Evolutionary conservation across 2,329 filamentous ascomycete genomes (phyloP), one percentile per base, ranked within the genome.

Genomic region (Monilinia fructigena): DNA sequence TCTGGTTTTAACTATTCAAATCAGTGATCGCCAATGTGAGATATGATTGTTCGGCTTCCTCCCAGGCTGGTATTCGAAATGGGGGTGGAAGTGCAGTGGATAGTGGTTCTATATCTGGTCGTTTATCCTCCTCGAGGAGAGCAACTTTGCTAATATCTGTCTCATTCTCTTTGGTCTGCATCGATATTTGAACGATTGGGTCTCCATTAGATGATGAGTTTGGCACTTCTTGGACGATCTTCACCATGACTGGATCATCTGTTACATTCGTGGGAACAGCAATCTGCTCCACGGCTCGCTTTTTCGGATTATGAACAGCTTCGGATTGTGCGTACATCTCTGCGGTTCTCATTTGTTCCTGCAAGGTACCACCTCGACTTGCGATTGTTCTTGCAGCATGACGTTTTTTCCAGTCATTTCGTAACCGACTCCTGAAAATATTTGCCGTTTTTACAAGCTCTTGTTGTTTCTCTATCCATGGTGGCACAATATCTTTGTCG

Each of bases 401-500:
- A 47, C 93, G 84, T 75, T 86, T 88, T 75, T 86, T 88, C 94
- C 94, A 98, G 72, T 96, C 92, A 52, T 83, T 86, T 47, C 93
- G 82, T 68, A 98, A 75, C n/a, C 92, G 82, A 2, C 82, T 79
- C 2, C 95, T 85, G 75, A 99, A 97, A 1, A 83, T 82, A 16
- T 82, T 83, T 0, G 88, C 84, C 0, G 90, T 85, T 68, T 86
- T 87, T 14, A 87, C 83, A 7, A 98, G 80, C 74, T 97, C 93
- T 76, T 98, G 94, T 77, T 99, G 95, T 79, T 97, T 98, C 78
- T 99, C 95, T 68, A 99, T 98, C 95, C 95, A 99, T 0, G 94
- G 94, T 0, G 95, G 95, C 0, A 96, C 92, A 68, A 98, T 91
- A 26, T 97, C 93, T 78, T 78, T 99, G 95, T 67, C 90, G 89